These are phyloP conservation scores for Gautieria morchelliformis DNA, from an alignment of 768 basidiomycete species.

Conservation along the genomic window DNA sequence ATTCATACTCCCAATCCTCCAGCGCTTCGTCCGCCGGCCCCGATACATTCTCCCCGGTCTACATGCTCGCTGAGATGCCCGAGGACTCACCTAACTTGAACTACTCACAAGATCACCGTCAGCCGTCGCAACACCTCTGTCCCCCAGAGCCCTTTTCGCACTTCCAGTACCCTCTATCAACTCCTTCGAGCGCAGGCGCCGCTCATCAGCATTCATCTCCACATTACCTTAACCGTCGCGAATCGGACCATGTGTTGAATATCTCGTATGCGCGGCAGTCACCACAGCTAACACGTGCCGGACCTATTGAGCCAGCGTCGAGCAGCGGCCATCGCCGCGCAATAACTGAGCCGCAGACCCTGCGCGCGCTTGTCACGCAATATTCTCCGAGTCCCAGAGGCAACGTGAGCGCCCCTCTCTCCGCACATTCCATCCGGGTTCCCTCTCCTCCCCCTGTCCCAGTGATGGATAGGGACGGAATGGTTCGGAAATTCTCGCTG, in stretches of 20 bases:
- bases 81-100: conserved; percentile 2
- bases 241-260: conserved; percentile 7
- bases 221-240: conserved; percentile 1
- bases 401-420: background rate
- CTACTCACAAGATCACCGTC: background rate
- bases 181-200: conserved; percentile 6
- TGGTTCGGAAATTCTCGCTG: conserved; percentile 3
- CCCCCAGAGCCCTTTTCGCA: conserved; percentile 8
- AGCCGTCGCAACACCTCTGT: conserved; percentile 2
- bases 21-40: conserved; percentile 4
- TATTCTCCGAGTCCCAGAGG: conserved; percentile 1
- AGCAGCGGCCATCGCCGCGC: conserved; percentile 49
- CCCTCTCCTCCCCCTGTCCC: conserved; percentile 7
- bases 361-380: conserved; percentile 17
- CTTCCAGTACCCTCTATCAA: conserved; percentile 7
- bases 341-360: conserved; percentile 47
- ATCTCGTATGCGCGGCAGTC: conserved; percentile 8
- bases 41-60: conserved; percentile 6
- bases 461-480: conserved; percentile 2
- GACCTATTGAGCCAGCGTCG: conserved; percentile 23
- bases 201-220: conserved; percentile 3
- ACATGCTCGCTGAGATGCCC: conserved; percentile 6
- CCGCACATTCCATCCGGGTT: conserved; percentile 5
- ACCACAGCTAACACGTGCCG: background rate
- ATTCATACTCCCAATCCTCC: conserved; percentile 9